These are phyloP conservation scores for Eimeria maxima DNA, from an alignment of 169 alveolate genomes.

Conservation along the genomic window DNA sequence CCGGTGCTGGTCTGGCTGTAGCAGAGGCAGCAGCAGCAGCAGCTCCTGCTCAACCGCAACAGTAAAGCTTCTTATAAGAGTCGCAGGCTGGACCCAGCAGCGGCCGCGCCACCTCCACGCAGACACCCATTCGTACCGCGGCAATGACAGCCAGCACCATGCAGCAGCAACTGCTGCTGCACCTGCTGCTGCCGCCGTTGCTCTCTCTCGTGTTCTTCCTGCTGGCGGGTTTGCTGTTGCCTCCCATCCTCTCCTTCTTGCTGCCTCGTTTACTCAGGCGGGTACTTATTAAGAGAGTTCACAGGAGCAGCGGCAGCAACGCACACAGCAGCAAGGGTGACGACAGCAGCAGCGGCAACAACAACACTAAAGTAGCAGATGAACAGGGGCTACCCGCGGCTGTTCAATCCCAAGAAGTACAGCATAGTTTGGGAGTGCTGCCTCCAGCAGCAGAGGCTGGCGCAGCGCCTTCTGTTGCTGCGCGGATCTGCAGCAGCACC, in stretches of 20 bases:
- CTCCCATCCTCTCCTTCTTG: slow-evolving; percentile 65
- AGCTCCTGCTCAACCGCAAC: slow-evolving; percentile 4
- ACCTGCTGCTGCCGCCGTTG: slow-evolving; percentile 72
- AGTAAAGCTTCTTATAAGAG: neutral
- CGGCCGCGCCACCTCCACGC: neutral
- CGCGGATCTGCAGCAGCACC: slow-evolving; percentile 37
- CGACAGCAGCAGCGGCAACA: slow-evolving; percentile 38
- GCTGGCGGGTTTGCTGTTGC: slow-evolving; percentile 67
- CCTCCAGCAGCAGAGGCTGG: neutral
- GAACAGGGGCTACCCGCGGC: slow-evolving; percentile 18
- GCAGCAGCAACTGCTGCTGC: slow-evolving; percentile 80
- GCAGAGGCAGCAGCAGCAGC: slow-evolving; percentile 38
- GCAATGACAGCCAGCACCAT: slow-evolving; percentile 55
- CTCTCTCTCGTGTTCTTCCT: slow-evolving; percentile 7
- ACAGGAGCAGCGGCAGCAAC: slow-evolving; percentile 22
- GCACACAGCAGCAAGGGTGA: neutral
- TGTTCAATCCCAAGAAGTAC: neutral
- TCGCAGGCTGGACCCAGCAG: neutral
- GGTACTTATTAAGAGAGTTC: slow-evolving; percentile 9
- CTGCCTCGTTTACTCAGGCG: slow-evolving; percentile 62
- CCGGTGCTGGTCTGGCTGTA: neutral
- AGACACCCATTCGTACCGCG: slow-evolving; percentile 25
- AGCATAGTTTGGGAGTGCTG: neutral
- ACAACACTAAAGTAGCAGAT: neutral
- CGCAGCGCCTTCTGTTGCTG: neutral